Base-by-base conservation (phyloP, 2,329 filamentous ascomycete species). In the Aspergillus sp. region DNA sequence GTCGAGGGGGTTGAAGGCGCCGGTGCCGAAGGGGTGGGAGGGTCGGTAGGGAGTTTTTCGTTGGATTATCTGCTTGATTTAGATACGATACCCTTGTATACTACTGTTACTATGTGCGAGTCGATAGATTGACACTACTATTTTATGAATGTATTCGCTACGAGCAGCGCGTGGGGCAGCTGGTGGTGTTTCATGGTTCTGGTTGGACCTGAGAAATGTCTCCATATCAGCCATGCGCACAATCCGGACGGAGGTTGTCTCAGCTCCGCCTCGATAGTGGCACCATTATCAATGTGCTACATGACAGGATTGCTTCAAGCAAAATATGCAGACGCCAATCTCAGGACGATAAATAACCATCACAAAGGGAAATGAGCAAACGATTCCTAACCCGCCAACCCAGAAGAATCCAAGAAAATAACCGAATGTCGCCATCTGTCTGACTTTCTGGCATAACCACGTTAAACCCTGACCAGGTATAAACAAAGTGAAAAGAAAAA, bases 401-500 rank as follows among this genome's bases (percentile, higher is more conserved):
- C 71, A 74, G 71, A 74, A 72, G 73, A 73, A 74, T 72, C 67
- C 71, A 75, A 76, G 61, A 73, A 66, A 66, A 64, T 69, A 71
- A 70, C 66, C 66, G 64, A 67, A 69, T 63, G 63, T 76, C 73
- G 67, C 74, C 71, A 73, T 75, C 70, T 76, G 71, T 66, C 68
- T 64, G 70, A 72, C 71, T 73, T 71, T 71, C 71, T 73, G 70
- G 71, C 74, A 74, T 76, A 72, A 75, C 69, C 74, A 75, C 75
- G 70, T 77, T 75, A 74, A 65, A 54, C 62, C 67, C 64, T 59
- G 64, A 65, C 64, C 64, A 64, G 62, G 64, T 66, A 70, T 65
- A 64, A 61, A 61, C 59, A 63, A 61, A 62, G 64, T 59, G 61
- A 54, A 58, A 55, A 54, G 63, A 39, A 64, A 66, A 62, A 64